A percentile compares a stretch with the other conserved stretches of the same genome.
These are phyloP conservation scores for Phyllosticta citrichinensis DNA, from an alignment of 2,329 filamentous ascomycete genomes.

Conservation along the genomic window DNA sequence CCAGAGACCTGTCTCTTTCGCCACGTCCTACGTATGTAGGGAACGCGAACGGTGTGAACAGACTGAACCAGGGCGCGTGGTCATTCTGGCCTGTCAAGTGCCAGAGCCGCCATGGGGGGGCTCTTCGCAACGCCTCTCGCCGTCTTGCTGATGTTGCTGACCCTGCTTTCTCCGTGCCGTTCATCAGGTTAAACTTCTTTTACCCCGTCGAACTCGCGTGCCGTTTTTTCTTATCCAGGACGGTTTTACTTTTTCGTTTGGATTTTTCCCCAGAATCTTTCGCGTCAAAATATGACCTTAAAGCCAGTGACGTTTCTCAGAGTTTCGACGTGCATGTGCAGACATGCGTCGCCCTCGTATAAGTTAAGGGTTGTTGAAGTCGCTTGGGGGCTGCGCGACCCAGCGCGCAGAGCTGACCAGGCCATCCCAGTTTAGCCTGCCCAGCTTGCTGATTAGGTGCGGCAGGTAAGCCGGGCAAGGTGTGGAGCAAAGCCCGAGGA, in stretches of 20 bases:
- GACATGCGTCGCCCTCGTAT: background rate
- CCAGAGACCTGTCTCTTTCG: background rate
- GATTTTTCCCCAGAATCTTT: background rate
- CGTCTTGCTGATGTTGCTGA: background rate
- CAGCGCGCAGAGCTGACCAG: background rate
- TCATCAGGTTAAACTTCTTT: background rate
- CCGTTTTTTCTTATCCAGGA: background rate
- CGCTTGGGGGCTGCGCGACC: background rate
- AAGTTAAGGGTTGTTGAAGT: background rate
- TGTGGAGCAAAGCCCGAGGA: background rate
- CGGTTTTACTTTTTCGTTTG: background rate
- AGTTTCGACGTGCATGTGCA: background rate
- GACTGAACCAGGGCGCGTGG: background rate
- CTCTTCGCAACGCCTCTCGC: background rate
- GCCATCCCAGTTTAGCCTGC: background rate
- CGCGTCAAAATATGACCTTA: background rate
- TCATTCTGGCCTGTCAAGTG: background rate
- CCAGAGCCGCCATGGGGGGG: background rate
- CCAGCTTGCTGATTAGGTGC: background rate
- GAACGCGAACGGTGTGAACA: background rate
- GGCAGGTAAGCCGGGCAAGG: background rate
- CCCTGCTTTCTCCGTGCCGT: background rate
- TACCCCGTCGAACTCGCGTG: background rate
- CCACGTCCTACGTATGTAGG: background rate
- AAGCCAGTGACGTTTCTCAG: background rate